Base-by-base conservation (phyloP, 495 filamentous ascomycete genomes). In the Xylaria bambusicola region DNA sequence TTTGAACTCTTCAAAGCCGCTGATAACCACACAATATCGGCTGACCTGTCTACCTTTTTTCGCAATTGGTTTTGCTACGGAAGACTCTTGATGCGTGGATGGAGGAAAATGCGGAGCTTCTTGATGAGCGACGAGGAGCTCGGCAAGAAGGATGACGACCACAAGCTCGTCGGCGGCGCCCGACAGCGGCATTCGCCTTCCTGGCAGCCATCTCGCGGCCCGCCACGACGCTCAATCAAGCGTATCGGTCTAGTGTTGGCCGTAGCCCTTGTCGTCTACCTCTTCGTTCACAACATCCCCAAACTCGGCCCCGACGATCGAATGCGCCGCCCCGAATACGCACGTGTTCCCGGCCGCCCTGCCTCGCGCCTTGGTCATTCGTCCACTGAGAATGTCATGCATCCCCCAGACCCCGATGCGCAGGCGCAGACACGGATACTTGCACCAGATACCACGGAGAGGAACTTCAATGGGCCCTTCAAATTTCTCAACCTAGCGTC, bases 121-220 rank as follows among this genome's bases (percentile, higher is more conserved):
- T 75, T 78, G 42, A 52, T 73, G 59, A 74, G 70, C 64, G 68
- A 78, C 42, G 77, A 77, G 56, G 77, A 76, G 55, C 31, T 77
- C 51, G 73, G 68, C 33, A 81, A 79, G 71, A 81, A 81, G 63
- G 73, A 81, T 62, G 78, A 81, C 64, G 78, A 81, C 67, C 77
- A 71, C 65, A 76, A 73, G 52, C 45, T 58, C 55, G 61, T 56
- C 58, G 65, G 64, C 53, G 66, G 50, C 60, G 63, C 61, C 56
- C 15, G 38, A 48, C 57, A 50, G 13, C 54, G 54, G 35, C 67
- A 41, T 46, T 65, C 69, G 33, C 59, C 71, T n/a, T 72, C 63
- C 50, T 79, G 76, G 75, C 62, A 58, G 51, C 61, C 69, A 35
- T 60, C 73, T 21, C 55, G 72, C 20, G 66, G 68, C 27, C 66